These are phyloP conservation scores for Kazachstania taianensis DNA, from an alignment of 805 yeast genomes.

Conservation along the genomic window DNA sequence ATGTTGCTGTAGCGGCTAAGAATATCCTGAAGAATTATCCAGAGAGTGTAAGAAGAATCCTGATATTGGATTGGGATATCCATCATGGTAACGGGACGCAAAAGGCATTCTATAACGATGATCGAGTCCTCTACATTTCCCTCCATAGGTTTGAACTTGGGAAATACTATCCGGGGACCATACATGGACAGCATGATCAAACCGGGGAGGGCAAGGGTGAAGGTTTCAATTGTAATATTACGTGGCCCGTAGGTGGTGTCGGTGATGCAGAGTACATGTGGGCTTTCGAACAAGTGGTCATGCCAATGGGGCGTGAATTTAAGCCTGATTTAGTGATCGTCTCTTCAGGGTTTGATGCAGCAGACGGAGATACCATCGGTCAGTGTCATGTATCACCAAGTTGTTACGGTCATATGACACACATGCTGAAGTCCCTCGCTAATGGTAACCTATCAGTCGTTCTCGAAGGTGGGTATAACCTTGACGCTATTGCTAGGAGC, in stretches of 20 bases:
- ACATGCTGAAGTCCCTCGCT: constrained; percentile 77
- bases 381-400: constrained; percentile 93
- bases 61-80: constrained; percentile 93
- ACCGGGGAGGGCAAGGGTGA: constrained; percentile 80
- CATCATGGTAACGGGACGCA: constrained; percentile 99
- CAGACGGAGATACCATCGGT: constrained; percentile 95
- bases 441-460: constrained; percentile 82
- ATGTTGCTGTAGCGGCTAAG: constrained; percentile 95
- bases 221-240: constrained; percentile 83
- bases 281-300: constrained; percentile 74
- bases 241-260: constrained; percentile 89
- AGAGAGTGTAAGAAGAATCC: constrained; percentile 73
- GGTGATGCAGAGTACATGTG: constrained; percentile 92
- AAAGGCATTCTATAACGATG: constrained; percentile 79
- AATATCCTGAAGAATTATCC: constrained; percentile 74
- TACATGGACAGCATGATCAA: constrained; percentile 70
- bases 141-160: constrained; percentile 90
- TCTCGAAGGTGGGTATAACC: constrained; percentile 92
- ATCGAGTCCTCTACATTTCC: constrained; percentile 82
- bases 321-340: constrained; percentile 88
- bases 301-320: constrained; percentile 84
- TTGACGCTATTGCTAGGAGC: constrained; percentile 81
- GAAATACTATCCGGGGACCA: constrained; percentile 86
- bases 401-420: constrained; percentile 95
- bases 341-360: constrained; percentile 97